phyloP scores from a whole-genome alignment of 768 basidiomycete species.

The Austroboletus festivus region DNA sequence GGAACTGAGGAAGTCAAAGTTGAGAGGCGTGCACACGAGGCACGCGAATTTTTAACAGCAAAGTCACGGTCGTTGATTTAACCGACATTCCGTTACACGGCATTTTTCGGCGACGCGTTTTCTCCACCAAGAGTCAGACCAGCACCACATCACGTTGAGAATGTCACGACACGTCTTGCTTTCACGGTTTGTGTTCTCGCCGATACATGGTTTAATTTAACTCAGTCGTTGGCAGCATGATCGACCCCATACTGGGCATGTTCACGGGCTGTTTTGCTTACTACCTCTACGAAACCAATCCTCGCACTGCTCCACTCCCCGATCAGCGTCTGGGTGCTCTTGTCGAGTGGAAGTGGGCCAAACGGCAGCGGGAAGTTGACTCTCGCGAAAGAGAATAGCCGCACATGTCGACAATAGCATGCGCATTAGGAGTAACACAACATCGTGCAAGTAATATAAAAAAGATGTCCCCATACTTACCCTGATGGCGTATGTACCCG shows the following conservation, averaged over 20 bases:
- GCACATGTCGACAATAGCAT: too few relatives aligned
- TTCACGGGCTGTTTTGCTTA: conserved; percentile 78
- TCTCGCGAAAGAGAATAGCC: too few relatives aligned
- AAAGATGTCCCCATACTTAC: conserved; percentile 61
- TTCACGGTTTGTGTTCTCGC: conserved; percentile 28
- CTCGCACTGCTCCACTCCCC: conserved; percentile 59
- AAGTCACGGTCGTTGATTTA: conserved; percentile 11
- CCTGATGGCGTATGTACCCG: conserved; percentile 55
- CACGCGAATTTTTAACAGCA: conserved; percentile 26
- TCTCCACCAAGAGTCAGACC: neutral
- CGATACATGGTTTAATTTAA: neutral
- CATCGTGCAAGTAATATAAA: too few relatives aligned
- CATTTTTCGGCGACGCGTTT: conserved; percentile 20
- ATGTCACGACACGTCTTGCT: conserved; percentile 44
- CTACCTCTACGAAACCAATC: conserved; percentile 77
- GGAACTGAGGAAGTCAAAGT: conserved; percentile 4
- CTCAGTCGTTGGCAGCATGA: conserved; percentile 38
- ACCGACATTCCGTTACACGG: conserved; percentile 28
- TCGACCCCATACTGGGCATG: conserved; percentile 73
- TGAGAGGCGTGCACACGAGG: conserved; percentile 2
- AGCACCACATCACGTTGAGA: neutral
- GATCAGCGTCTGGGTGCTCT: conserved; percentile 56
- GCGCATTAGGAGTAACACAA: too few relatives aligned
- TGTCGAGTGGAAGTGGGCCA: conserved; percentile 64
- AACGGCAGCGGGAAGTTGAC: conserved; percentile 30